These are phyloP conservation scores for Graphium sp. DNA, from an alignment of 2,329 filamentous ascomycete genomes.

Conservation along the genomic window DNA sequence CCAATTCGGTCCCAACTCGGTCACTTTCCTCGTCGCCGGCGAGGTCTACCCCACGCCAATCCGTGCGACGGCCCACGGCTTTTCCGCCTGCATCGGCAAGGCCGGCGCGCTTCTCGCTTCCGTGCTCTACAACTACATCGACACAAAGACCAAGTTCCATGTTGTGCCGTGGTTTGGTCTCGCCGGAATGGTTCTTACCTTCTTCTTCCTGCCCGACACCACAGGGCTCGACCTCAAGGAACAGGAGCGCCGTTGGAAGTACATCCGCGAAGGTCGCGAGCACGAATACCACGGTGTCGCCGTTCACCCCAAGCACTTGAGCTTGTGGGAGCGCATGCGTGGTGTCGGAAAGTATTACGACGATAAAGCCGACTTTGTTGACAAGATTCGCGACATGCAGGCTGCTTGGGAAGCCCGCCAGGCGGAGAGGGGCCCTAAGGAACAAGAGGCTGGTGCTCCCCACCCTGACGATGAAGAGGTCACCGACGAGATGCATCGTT, in stretches of 20 bases:
- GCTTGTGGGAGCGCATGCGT: constrained; percentile 67
- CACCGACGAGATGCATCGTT: constrained; percentile 2
- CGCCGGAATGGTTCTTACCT: constrained; percentile 67
- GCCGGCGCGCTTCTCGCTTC: constrained; percentile 73
- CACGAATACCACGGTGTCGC: constrained; percentile 85
- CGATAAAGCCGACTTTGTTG: constrained; percentile 64
- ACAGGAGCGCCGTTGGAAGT: constrained; percentile 86
- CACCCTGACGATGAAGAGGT: constrained; percentile 2
- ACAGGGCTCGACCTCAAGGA: constrained; percentile 94
- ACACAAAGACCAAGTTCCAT: constrained; percentile 69
- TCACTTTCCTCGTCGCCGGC: constrained; percentile 89
- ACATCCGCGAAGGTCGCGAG: constrained; percentile 62
- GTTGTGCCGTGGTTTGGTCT: constrained; percentile 94
- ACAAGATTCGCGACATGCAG: constrained; percentile 72
- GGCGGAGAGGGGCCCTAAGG: constrained; percentile 26
- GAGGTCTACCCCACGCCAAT: constrained; percentile 94
- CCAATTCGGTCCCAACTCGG: constrained; percentile 91
- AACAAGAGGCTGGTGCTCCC: constrained; percentile 18
- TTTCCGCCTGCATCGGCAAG: constrained; percentile 86
- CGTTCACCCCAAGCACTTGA: constrained; percentile 77
- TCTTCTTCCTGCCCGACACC: constrained; percentile 84
- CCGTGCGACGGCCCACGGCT: constrained; percentile 83
- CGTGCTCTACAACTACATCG: constrained; percentile 90
- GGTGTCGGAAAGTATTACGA: constrained; percentile 73
- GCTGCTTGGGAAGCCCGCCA: constrained; percentile 40